Base-by-base conservation (phyloP, 306 rosid genomes). In the Ziziphus jujuba region DNA sequence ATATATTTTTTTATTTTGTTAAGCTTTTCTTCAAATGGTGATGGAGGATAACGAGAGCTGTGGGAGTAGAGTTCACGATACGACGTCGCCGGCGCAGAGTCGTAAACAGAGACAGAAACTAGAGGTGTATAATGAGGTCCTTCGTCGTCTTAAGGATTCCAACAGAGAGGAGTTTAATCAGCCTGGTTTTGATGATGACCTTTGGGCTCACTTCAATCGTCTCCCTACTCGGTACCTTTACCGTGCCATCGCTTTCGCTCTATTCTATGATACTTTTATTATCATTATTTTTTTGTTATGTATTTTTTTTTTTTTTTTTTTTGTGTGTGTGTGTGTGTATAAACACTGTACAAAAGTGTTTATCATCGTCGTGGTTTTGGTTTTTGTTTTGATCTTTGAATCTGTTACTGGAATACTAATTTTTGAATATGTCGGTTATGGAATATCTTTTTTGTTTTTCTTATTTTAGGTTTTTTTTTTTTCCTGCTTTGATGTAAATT, bases 131-230 rank as follows among this genome's bases (percentile, higher is more conserved):
- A 87, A 87, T 87, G 99, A 95, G 76, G 95, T 95, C 72, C 89
- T 95, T 28, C 92, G 95, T 44, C 99, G 97, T 31, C 81, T 95
- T 45, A 88, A 77, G 72, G 87, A 88, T 71, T 95, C 92, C 38
- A 56, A 78, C 57, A 66, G 75, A 83, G 65, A 72, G 7, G 97
- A 91, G 55, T 83, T 92, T 52, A 33, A 79, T 70, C 87, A 72
- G 23, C 99, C 95, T 40, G 91, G 91, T 70, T 95, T 95, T 44
- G 82, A 87, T 52, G 95, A 88, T 67, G 82, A 84, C 71, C 95
- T 95, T 20, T 95, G 95, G 97, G 67, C 90, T 77, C 99, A 95
- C 84, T 95, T 95, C 68, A 88, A 87, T 79, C 96, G 97, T 70
- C 99, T 95, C 13, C 99, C 99, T 10, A 54, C 97, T 67, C 89